phyloP scores from a whole-genome alignment of 1,139 yeast species.

The Scheffersomyces parashehatae region DNA sequence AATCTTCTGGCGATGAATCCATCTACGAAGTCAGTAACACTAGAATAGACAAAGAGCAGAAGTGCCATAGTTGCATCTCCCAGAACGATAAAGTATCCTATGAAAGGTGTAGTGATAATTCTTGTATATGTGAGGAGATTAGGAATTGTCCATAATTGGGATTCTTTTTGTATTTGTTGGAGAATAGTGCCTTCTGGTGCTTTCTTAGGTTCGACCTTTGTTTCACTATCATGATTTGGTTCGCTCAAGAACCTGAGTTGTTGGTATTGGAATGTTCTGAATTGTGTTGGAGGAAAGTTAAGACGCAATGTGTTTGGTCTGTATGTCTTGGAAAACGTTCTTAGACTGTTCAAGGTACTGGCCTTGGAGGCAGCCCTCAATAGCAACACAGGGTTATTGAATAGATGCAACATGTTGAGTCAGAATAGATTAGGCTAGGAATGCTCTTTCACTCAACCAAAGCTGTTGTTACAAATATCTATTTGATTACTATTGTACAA shows the following conservation, averaged over 20 bases:
- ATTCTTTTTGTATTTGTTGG: slow-evolving; percentile 44
- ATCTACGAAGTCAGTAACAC: slow-evolving; percentile 88
- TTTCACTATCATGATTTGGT: background rate
- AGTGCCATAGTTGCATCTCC: slow-evolving; percentile 66
- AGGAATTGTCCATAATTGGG: slow-evolving; percentile 68
- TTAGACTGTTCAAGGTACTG: no score
- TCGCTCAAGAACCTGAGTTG: background rate
- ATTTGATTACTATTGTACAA: no score
- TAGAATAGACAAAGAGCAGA: slow-evolving; percentile 75
- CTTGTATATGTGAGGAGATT: slow-evolving; percentile 81
- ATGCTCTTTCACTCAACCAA: no score
- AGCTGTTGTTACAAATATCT: no score
- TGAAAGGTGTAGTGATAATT: slow-evolving; percentile 73
- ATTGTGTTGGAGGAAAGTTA: no score
- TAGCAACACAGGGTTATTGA: no score
- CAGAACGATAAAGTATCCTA: slow-evolving; percentile 74
- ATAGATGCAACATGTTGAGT: no score
- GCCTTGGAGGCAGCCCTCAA: no score
- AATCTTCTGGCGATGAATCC: slow-evolving; percentile 85
- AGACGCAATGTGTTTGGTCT: no score
- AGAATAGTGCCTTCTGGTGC: background rate
- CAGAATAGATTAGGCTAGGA: no score
- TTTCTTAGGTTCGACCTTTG: background rate
- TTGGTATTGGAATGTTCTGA: no score
- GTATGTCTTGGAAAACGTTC: no score